Evolutionary conservation across 1,284 basidiomycete genomes (phyloP).

Genomic region (Heliocybe sulcata): DNA sequence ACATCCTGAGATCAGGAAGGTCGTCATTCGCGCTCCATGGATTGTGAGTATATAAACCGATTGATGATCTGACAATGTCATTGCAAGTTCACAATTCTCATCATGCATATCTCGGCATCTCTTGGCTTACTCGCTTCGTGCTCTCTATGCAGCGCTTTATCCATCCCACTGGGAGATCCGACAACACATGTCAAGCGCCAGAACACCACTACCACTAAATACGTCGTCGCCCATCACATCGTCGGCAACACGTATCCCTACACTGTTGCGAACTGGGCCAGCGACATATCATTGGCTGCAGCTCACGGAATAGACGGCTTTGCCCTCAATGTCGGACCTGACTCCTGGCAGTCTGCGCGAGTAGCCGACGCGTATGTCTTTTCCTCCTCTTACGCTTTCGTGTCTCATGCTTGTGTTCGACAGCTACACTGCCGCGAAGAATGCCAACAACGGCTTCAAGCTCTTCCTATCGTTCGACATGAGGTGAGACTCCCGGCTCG

Average conservation of each 20-base stretch:
- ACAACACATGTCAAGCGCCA: not conserved
- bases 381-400: not conserved
- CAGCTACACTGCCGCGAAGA: slow-evolving; percentile 46
- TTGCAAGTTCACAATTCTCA: not conserved
- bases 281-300: slow-evolving; percentile 53
- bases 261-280: slow-evolving; percentile 45
- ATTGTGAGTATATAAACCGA: too few relatives aligned
- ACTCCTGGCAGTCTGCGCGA: slow-evolving; percentile 58
- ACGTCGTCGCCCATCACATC: slow-evolving; percentile 61
- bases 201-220: slow-evolving; percentile 29
- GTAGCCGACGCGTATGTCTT: slow-evolving; percentile 47
- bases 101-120: not conserved
- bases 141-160: not conserved
- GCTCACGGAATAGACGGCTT: slow-evolving; percentile 60
- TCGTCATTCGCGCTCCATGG: not conserved
- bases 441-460: slow-evolving; percentile 34
- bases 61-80: too few relatives aligned
- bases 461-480: slow-evolving; percentile 28
- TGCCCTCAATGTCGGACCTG: slow-evolving; percentile 59
- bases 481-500: slow-evolving; percentile 15
- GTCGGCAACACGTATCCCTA: slow-evolving; percentile 66
- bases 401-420: not conserved
- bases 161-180: not conserved
- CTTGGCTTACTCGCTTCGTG: not conserved
- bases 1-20: not conserved